phyloP scores from a whole-genome alignment of 257 asterid species.

The Gardenia jasminoides region DNA sequence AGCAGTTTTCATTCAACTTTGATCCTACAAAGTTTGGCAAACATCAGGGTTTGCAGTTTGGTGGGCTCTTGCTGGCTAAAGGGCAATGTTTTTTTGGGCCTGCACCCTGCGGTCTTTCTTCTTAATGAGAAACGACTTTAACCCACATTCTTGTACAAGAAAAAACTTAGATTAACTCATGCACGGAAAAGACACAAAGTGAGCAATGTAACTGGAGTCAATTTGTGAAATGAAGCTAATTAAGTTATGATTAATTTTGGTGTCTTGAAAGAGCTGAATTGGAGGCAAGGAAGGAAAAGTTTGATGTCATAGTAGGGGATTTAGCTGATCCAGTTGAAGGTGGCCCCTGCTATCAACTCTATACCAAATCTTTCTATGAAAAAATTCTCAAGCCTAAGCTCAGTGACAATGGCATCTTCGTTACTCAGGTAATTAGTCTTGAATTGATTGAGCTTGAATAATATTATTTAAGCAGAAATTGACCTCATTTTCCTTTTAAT shows the following conservation, averaged over 20 bases:
- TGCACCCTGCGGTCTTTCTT: no score
- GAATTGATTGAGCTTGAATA: background rate
- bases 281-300: slow-evolving; percentile 72
- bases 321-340: slow-evolving; percentile 98
- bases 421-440: slow-evolving; percentile 62
- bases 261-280: slow-evolving; percentile 55
- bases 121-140: no score
- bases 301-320: slow-evolving; percentile 86
- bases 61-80: no score
- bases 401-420: slow-evolving; percentile 65
- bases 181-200: no score
- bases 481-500: background rate
- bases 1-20: no score
- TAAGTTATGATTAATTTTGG: no score
- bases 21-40: no score
- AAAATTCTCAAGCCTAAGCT: slow-evolving; percentile 85
- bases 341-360: slow-evolving; percentile 94
- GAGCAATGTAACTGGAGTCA: no score
- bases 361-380: slow-evolving; percentile 79
- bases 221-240: background rate
- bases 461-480: background rate
- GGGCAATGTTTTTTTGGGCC: no score
- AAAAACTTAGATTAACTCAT: no score
- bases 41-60: no score
- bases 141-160: no score